These are phyloP conservation scores for Ormosia emarginata DNA, from an alignment of 306 rosid genomes.

Conservation along the genomic window DNA sequence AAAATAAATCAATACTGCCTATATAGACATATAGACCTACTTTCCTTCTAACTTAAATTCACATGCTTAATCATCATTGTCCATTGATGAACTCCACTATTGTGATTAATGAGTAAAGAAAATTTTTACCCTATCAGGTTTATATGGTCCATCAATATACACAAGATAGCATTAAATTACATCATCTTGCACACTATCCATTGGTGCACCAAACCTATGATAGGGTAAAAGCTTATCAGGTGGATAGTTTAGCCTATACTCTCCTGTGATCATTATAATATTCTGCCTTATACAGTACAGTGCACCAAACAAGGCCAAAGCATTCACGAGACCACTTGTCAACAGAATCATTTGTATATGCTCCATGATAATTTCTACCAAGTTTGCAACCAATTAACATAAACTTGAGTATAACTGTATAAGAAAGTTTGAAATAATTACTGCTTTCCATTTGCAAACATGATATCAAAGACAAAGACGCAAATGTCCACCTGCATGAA, in stretches of 20 bases:
- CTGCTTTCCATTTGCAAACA: constrained; percentile 84
- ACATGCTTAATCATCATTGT: constrained; percentile 2
- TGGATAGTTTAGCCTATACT: constrained; percentile 12
- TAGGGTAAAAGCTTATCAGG: neutral
- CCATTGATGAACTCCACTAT: neutral
- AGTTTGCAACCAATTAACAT: constrained; percentile 1
- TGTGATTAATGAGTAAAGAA: neutral
- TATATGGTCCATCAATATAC: neutral
- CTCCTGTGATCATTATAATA: neutral
- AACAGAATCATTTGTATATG: neutral
- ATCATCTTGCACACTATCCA: neutral
- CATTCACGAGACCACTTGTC: constrained; percentile 4
- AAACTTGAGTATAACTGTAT: neutral
- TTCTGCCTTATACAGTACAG: neutral
- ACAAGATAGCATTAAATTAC: neutral
- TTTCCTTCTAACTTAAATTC: neutral
- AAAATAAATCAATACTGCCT: neutral
- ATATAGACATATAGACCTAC: constrained; percentile 8
- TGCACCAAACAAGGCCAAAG: constrained; percentile 5
- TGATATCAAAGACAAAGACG: constrained; percentile 79
- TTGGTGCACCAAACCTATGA: neutral
- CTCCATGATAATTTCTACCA: constrained; percentile 19
- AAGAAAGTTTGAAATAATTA: constrained; percentile 42
- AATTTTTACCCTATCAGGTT: neutral
- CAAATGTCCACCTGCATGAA: constrained; percentile 81